A percentile compares a stretch with the other conserved stretches of the same genome.
These are phyloP conservation scores for Lasiosphaeris hirsuta DNA, from an alignment of 495 filamentous ascomycete species.

Conservation along the genomic window DNA sequence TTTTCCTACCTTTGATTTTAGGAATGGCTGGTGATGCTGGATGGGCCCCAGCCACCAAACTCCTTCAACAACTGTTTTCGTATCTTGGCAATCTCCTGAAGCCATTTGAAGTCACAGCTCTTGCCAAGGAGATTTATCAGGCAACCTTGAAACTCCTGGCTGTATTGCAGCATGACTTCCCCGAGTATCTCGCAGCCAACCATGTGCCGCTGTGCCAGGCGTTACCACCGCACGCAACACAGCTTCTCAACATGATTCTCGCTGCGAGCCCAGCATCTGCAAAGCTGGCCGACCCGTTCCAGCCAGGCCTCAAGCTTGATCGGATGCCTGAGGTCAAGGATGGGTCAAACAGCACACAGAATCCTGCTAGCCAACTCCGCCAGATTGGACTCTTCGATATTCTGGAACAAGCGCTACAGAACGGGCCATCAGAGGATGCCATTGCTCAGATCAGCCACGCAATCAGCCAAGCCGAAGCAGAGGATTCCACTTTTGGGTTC, in stretches of 20 bases:
- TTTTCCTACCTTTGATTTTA: constrained; percentile 80
- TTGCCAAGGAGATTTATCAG: constrained; percentile 80
- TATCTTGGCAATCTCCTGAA: constrained; percentile 82
- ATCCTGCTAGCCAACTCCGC: constrained; percentile 54
- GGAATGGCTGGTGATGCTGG: constrained; percentile 64
- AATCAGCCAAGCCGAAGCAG: constrained; percentile 52
- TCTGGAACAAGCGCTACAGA: constrained; percentile 62
- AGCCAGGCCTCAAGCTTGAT: constrained; percentile 75
- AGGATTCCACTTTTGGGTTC: constrained; percentile 59
- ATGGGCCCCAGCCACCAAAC: constrained; percentile 70
- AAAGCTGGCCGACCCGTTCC: constrained; percentile 79
- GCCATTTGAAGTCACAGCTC: constrained; percentile 60
- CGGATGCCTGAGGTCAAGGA: constrained; percentile 73
- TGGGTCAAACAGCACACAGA: constrained; percentile 57
- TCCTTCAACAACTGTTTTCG: constrained; percentile 69
- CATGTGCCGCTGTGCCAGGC: constrained; percentile 80
- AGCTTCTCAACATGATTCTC: constrained; percentile 85
- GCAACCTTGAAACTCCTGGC: constrained; percentile 77
- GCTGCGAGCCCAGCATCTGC: constrained; percentile 74
- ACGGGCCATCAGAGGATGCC: constrained; percentile 59
- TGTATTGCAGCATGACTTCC: constrained; percentile 89
- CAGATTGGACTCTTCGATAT: constrained; percentile 63
- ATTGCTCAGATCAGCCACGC: constrained; percentile 68
- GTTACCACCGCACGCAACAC: constrained; percentile 79
- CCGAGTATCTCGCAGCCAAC: constrained; percentile 85